Evolutionary conservation across 1,139 yeast genomes (phyloP).

Genomic region (Torulaspora globosa): DNA sequence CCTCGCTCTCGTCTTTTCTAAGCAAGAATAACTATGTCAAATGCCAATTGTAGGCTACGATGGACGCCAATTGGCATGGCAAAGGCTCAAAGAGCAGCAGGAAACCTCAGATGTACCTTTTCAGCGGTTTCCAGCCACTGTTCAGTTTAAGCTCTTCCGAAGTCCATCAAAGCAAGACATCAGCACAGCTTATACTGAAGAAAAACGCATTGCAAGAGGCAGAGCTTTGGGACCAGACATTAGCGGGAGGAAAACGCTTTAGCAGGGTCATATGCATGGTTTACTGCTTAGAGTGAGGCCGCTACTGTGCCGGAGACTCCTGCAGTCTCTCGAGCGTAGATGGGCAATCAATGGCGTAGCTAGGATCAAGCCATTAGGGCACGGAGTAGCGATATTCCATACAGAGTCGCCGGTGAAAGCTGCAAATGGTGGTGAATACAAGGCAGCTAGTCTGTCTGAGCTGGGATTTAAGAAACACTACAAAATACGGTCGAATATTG

Average conservation of each 20-base stretch:
- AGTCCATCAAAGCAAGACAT: neutral
- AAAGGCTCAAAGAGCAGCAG: no score
- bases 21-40: no score
- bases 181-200: neutral
- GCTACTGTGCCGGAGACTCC: neutral
- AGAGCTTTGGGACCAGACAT: neutral
- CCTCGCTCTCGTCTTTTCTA: no score
- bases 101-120: neutral
- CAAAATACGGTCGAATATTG: constrained; percentile 33
- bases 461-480: constrained; percentile 29
- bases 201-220: neutral
- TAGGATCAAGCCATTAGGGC: neutral
- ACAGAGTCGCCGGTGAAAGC: neutral
- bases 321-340: neutral
- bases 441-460: constrained; percentile 2
- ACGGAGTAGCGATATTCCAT: neutral
- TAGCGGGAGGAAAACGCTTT: neutral
- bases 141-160: neutral
- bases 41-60: no score
- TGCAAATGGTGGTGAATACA: neutral
- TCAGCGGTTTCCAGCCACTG: no score
- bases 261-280: neutral
- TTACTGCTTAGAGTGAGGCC: neutral
- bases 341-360: neutral
- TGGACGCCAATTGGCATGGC: no score